phyloP scores from a whole-genome alignment of 257 asterid genomes.

The Ballota nigra region DNA sequence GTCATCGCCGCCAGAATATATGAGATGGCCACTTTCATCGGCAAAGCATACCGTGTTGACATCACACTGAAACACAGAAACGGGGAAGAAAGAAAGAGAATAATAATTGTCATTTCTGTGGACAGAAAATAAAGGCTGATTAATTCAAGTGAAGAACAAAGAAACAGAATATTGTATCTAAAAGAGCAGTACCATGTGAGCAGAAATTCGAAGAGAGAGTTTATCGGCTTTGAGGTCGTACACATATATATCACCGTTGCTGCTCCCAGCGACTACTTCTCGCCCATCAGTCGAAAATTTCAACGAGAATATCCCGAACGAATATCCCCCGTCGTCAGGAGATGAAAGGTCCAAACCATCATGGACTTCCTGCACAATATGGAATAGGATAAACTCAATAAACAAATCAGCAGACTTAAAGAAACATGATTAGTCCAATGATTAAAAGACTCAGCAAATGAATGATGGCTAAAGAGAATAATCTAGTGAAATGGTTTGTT shows the following conservation, averaged over 20 bases:
- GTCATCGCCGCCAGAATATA: slow-evolving; percentile 87
- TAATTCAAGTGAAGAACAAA: background rate
- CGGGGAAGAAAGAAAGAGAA: background rate
- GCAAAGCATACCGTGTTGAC: slow-evolving; percentile 89
- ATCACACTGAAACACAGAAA: slow-evolving; percentile 54
- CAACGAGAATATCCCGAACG: slow-evolving; percentile 79
- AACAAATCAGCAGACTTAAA: background rate
- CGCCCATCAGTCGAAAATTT: slow-evolving; percentile 79
- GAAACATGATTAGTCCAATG: background rate
- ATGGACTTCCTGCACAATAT: slow-evolving; percentile 63
- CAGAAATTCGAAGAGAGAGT: slow-evolving; percentile 61
- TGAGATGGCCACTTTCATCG: slow-evolving; percentile 79
- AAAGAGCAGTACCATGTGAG: slow-evolving; percentile 51
- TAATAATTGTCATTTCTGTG: background rate
- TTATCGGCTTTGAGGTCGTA: slow-evolving; percentile 72
- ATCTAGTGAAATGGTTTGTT: background rate
- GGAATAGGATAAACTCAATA: slow-evolving; percentile 3
- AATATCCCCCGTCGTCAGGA: slow-evolving; percentile 40
- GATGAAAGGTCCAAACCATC: slow-evolving; percentile 67
- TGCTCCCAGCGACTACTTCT: slow-evolving; percentile 84
- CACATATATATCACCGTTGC: slow-evolving; percentile 67
- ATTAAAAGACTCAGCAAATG: background rate
- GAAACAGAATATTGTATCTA: background rate
- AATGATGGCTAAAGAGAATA: background rate
- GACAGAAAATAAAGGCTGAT: background rate